Evolutionary conservation across 148 eudicot species (phyloP), one percentile per base, ranked within the genome.

Genomic region (Talinum fruticosum): DNA sequence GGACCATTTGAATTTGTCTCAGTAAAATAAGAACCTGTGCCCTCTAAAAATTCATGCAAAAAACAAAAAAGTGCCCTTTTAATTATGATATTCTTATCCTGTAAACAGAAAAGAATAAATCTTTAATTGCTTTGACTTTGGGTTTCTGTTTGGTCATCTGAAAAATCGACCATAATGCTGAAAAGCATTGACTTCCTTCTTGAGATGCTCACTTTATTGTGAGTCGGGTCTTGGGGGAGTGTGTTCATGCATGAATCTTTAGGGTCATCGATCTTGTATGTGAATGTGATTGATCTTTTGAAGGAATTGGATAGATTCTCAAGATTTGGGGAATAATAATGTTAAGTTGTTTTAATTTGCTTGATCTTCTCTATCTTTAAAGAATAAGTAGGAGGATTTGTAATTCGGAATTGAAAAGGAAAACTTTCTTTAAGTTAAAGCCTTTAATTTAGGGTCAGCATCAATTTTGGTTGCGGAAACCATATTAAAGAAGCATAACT

Each of bases 291-390:
- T 71, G 38, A 73, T 49, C 24, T 37, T 38, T 41, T 57, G 12
- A 23, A 4, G 23, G 54, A 73, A 33, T 77, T 51, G n/a, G 36
- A 70, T 5, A 3, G 78, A 75, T 80, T 80, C 78, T 69, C 68
- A 75, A 54, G 23, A 69, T 75, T 64, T 76, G 47, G 76, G 79
- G 47, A 41, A 41, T 41, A 72, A 71, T 36, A 64, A n/a, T 30
- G 54, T 68, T 10, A 12, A 30, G 47, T 29, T 36, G 38, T 70
- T 49, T 41, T 47, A 47, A 15, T 47, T 47, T 41, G 47, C 12
- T 41, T 41, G 47, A 41, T 41, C 47, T 41, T 41, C 12, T 41
- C 13, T 14, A 41, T 8, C 23, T 19, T n/a, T 2, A 51, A 18
- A 51, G 1, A 19, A 35, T 49, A 47, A n/a, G 24, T 47, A 15